Evolutionary conservation across 116 monocot genomes (phyloP).

Genomic region (Posidonia oceanica): DNA sequence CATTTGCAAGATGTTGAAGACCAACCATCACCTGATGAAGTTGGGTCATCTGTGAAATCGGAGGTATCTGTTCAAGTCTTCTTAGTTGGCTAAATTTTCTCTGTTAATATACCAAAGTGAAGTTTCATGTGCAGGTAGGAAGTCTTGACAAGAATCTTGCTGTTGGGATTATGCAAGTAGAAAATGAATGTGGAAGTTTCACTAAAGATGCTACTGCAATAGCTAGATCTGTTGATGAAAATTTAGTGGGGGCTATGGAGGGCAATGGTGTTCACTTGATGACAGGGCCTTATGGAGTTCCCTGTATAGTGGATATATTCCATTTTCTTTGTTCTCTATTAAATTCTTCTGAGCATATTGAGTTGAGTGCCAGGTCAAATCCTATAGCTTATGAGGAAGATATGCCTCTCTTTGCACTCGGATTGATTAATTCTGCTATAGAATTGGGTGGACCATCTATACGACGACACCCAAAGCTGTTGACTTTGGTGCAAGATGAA

Average conservation of each 20-base stretch:
- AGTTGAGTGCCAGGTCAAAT: constrained; percentile 35
- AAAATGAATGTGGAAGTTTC: constrained; percentile 40
- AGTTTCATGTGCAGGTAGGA: constrained; percentile 29
- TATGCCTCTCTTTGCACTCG: constrained; percentile 71
- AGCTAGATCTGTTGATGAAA: constrained; percentile 24
- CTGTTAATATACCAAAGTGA: constrained; percentile 1
- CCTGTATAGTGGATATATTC: constrained; percentile 81
- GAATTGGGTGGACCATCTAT: constrained; percentile 55
- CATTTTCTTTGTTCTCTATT: constrained; percentile 76
- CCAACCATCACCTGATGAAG: constrained; percentile 1
- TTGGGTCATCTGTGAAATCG: constrained; percentile 4
- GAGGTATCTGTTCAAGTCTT: constrained; percentile 26
- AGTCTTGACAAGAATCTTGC: constrained; percentile 29
- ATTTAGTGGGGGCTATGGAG: not conserved
- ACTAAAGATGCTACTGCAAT: not conserved
- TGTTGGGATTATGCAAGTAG: constrained; percentile 36
- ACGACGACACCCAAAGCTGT: constrained; percentile 47
- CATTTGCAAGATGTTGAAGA: constrained; percentile 23
- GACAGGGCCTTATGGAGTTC: constrained; percentile 71
- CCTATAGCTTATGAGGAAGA: constrained; percentile 69
- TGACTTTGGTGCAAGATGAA: constrained; percentile 61
- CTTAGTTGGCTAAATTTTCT: not conserved
- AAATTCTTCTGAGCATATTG: constrained; percentile 62
- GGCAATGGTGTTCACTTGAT: constrained; percentile 17
- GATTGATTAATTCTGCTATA: constrained; percentile 68